Percentiles rank a stretch among this genome's conserved stretches.
These are phyloP conservation scores for Pilasporangium apinafurcum DNA, from an alignment of 352 stramenopile species.

Conservation along the genomic window DNA sequence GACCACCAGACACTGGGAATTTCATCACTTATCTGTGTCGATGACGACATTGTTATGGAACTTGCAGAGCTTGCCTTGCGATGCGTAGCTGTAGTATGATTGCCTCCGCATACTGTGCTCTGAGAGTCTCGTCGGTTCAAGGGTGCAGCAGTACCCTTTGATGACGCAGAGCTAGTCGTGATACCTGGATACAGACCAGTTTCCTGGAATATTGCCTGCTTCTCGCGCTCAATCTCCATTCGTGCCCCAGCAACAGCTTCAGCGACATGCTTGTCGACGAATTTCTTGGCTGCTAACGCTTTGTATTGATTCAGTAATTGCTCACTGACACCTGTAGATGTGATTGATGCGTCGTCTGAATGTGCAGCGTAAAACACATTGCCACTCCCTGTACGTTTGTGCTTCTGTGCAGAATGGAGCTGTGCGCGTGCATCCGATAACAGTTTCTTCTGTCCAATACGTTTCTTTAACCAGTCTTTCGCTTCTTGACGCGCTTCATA, in stretches of 20 bases:
- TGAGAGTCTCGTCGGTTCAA: not conserved
- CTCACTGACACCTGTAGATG: conserved; percentile 15
- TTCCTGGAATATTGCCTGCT: conserved; percentile 55
- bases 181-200: conserved; percentile 49
- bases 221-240: conserved; percentile 66
- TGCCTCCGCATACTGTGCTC: too few species aligned
- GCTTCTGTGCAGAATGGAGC: conserved; percentile 35
- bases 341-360: not conserved
- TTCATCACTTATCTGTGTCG: conserved; percentile 28
- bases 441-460: conserved; percentile 71
- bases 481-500: conserved; percentile 59
- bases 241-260: conserved; percentile 50
- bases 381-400: conserved; percentile 37
- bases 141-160: not conserved
- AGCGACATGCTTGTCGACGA: conserved; percentile 75
- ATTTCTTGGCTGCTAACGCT: conserved; percentile 40
- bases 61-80: conserved; percentile 9
- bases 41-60: conserved; percentile 18
- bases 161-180: conserved; percentile 5
- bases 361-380: conserved; percentile 10
- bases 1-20: conserved; percentile 35
- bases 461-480: conserved; percentile 65
- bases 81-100: too few species aligned
- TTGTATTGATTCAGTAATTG: conserved; percentile 45
- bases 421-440: conserved; percentile 57